Base-by-base conservation (phyloP, 192 early-diverging fungal species). In the Ambispora gerdemannii region DNA sequence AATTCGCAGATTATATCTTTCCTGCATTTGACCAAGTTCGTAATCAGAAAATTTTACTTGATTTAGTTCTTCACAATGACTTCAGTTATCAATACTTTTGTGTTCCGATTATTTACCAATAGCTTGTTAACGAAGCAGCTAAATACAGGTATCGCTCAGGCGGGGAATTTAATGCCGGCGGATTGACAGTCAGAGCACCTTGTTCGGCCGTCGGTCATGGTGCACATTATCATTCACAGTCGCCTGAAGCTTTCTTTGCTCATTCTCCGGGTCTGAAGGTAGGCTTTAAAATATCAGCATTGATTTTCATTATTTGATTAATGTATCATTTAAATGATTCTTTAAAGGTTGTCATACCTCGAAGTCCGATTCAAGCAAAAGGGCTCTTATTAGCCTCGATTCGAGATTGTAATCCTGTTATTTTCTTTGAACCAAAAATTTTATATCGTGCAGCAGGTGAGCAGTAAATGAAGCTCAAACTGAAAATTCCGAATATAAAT, bases 1-100 rank as follows among this genome's bases (percentile, higher is more conserved):
- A 98, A 81, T 98, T 98, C 81, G 96, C 94, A 3, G 96, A 98
- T 81, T 98, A 98, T 72, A 93, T 98, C 15, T 96, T 92, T 78
- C 96, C 96, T 3, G 96, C 95, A 8, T 98, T 97, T 75, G 96
- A 98, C 80, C 96, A 98, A 82, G 87, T 66, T 32, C 25, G 34
- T 30, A 13, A 13, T 28, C 20, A 28, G 0, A 22, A 19, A 10
- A 20, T 50, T 32, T 59, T 60, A 7, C 2, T 25, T 2, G 13
- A 4, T 55, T 33, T 1, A 3, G 19, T 69, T 34, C 22, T 20
- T 3, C 11, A 13, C 2, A 35, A 7, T 35, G 1, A 10, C 0
- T 1, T 27, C 30, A 31, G 10, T 43, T n/a, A n/a, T n/a, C n/a
- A n/a, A n/a, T n/a, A n/a, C n/a, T n/a, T n/a, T n/a, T n/a, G n/a